Base-by-base conservation (phyloP, 2,329 filamentous ascomycete genomes). In the Colletotrichum chrysophilum region DNA sequence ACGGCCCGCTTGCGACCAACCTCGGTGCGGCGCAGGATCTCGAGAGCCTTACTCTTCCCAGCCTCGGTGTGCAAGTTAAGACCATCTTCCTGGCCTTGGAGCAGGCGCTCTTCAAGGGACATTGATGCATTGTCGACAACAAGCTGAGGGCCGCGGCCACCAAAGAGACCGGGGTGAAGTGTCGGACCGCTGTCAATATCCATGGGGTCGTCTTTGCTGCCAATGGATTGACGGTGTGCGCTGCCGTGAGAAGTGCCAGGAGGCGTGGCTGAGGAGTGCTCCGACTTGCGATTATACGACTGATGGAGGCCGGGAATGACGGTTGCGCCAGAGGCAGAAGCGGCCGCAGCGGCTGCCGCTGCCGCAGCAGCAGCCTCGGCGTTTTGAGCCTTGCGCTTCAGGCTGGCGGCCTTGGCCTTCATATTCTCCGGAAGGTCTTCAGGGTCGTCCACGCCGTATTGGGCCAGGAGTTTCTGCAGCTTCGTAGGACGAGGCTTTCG, bases 401-500 rank as follows among this genome's bases (percentile, higher is more conserved):
- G 85, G 77, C 91, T 92, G 77, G 94, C 93, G 0, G 93, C 93
- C 82, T 98, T 98, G 5, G 94, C 92, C 78, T 95, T 93, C 77
- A 96, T 91, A 78, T 94, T 92, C 76, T 96, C 93, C 0, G 97
- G 97, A 6, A 99, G 89, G 79, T 98, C 95, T 70, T 98, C 96
- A 0, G 95, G 95, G 79, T 97, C 95, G 5, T 96, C 93, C 14
- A 98, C 95, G 3, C 96, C 96, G 76, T 97, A 92, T 80, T 97
- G 94, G 3, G 93, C 93, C 88, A 99, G 94, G 80, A 98, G 91
- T 87, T 98, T 98, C 84, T 98, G 96, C 78, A 98, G 91, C 85
- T 99, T 99, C 0, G 97, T 99, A 10, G 97, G 97, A 10, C 97
- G 93, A 55, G 97, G 97, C 85, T 99, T 99, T 74, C 97, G 92